Conservation (phyloP, 2,329 filamentous ascomycete genomes). For the Penicillium thymicola region DNA sequence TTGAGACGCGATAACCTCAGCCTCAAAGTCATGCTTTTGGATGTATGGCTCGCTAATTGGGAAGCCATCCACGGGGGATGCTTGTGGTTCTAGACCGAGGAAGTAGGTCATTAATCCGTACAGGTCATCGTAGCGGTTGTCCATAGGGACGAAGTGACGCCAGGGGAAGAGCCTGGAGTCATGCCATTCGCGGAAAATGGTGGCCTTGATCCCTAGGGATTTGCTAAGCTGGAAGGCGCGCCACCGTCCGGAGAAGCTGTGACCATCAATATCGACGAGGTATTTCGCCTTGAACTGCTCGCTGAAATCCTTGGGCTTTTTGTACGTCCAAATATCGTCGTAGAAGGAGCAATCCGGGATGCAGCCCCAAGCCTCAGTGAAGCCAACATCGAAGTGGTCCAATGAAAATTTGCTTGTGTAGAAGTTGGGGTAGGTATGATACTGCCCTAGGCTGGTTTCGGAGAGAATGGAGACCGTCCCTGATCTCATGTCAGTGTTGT, state of each 20-base stretch:
- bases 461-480: conserved; percentile 27
- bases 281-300: conserved; percentile 38
- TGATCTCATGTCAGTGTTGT: conserved; percentile 31
- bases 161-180: conserved; percentile 51
- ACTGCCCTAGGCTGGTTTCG: conserved; percentile 18
- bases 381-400: conserved; percentile 39
- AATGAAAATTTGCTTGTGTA: conserved; percentile 27
- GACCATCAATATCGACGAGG: conserved; percentile 40
- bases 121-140: conserved; percentile 51
- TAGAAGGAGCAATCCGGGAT: conserved; percentile 41
- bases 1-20: conserved; percentile 33
- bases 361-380: conserved; percentile 34
- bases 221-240: conserved; percentile 47
- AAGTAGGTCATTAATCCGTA: conserved; percentile 53
- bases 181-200: conserved; percentile 55
- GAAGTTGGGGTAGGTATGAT: conserved; percentile 8
- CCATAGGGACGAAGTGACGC: conserved; percentile 54
- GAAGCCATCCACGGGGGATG: conserved; percentile 2
- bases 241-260: conserved; percentile 43
- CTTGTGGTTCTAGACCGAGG: conserved; percentile 36
- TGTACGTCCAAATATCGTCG: conserved; percentile 18
- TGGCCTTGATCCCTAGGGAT: conserved; percentile 51
- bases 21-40: conserved; percentile 32
- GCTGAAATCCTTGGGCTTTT: conserved; percentile 29
- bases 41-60: conserved; percentile 22